These are phyloP conservation scores for Phytophthora citrophthora DNA, from an alignment of 352 stramenopile species.

Conservation along the genomic window DNA sequence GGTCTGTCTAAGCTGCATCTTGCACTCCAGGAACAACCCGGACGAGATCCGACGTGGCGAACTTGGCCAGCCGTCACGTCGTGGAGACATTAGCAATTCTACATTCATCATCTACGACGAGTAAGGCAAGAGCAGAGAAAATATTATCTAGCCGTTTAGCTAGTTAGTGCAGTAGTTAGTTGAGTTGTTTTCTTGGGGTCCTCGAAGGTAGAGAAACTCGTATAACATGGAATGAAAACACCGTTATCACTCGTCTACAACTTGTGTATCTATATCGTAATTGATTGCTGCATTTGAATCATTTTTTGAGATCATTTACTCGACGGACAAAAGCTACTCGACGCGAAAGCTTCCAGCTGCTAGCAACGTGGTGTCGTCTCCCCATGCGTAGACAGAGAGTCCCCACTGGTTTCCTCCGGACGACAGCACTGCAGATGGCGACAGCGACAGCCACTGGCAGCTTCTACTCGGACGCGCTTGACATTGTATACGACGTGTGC, in stretches of 20 bases:
- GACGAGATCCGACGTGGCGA: slow-evolving; percentile 55
- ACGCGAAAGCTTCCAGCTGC: slow-evolving; percentile 6
- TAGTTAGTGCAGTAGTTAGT: slow-evolving; percentile 25
- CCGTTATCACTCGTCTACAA: background rate
- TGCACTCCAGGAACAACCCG: slow-evolving; percentile 67
- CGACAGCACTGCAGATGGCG: slow-evolving; percentile 20
- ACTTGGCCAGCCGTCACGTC: slow-evolving; percentile 29
- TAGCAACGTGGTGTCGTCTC: slow-evolving; percentile 1
- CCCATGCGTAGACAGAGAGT: slow-evolving; percentile 32
- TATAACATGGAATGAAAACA: slow-evolving; percentile 19
- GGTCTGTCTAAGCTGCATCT: slow-evolving; percentile 80
- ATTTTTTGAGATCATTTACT: background rate
- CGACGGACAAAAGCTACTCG: too few relatives aligned
- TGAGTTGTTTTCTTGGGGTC: slow-evolving; percentile 1
- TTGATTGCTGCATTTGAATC: background rate
- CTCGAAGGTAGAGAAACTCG: slow-evolving; percentile 19
- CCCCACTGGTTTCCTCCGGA: slow-evolving; percentile 12
- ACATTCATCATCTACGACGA: slow-evolving; percentile 80
- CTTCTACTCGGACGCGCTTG: slow-evolving; percentile 19
- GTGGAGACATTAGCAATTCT: slow-evolving; percentile 56
- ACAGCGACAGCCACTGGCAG: background rate
- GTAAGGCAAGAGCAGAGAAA: slow-evolving; percentile 6
- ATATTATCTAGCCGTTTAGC: slow-evolving; percentile 8
- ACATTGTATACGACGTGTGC: slow-evolving; percentile 47
- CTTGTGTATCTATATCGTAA: slow-evolving; percentile 20